These are phyloP conservation scores for Cymbidium sinense DNA, from an alignment of 106 monocot species.

Conservation along the genomic window DNA sequence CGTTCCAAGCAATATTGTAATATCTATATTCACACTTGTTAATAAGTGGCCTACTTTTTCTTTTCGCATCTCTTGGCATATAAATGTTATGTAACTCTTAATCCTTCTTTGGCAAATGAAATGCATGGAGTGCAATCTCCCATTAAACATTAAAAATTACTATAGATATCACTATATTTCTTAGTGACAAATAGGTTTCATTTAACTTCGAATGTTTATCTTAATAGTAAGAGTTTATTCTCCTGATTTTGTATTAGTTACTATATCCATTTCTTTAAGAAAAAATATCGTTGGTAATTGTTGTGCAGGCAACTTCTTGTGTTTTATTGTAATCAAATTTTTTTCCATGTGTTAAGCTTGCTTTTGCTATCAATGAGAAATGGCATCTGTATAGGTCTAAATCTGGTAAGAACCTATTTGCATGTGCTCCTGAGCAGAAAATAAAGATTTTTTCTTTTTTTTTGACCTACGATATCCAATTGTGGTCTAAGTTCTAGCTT, in stretches of 20 bases:
- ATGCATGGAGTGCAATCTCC: neutral
- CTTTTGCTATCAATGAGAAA: neutral
- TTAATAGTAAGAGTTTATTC: neutral
- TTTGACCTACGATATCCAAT: neutral
- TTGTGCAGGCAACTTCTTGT: neutral
- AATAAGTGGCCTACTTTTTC: neutral
- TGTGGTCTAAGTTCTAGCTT: neutral
- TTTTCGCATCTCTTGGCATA: neutral
- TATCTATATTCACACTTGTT: neutral
- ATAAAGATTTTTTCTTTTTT: neutral
- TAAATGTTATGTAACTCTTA: neutral
- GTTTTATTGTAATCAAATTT: neutral
- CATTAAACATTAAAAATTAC: neutral
- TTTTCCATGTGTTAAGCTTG: neutral
- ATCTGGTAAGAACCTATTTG: neutral
- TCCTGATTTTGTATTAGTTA: neutral
- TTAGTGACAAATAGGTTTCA: neutral
- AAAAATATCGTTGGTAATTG: neutral
- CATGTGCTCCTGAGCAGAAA: neutral
- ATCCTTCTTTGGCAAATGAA: neutral
- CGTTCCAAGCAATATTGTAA: slow-evolving; percentile 10
- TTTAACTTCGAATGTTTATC: neutral
- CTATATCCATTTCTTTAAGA: neutral
- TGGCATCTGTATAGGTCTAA: neutral
- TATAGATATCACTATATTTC: neutral